Base-by-base conservation (phyloP, 73 alveolate species). In the Effrenium voratum region DNA sequence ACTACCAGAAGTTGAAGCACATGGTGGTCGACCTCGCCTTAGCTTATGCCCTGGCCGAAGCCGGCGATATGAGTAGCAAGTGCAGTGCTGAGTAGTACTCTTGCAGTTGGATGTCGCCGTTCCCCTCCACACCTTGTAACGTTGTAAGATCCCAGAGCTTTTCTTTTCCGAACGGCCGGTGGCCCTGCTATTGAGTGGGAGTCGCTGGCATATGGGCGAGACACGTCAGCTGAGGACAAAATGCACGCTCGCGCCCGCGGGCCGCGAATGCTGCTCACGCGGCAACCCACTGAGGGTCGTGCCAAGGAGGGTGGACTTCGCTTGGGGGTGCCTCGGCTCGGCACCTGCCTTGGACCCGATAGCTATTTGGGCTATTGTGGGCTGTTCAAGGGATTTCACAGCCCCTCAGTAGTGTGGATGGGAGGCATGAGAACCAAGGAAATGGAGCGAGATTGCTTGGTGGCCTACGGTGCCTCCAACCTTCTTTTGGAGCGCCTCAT, bases 221-320 rank as follows among this genome's bases (percentile, higher is more conserved):
- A n/a, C n/a, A n/a, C n/a, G n/a, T n/a, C n/a, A n/a, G n/a, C n/a
- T n/a, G 95, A 99, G 84, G 99, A 99, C 99, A 99, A 99, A 99
- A 99, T 99, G 99, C 99, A 99, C 99, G 99, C 99, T 38, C 99
- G 99, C 95, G 99, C 99, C 13, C 95, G 99, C 73, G 99, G 99
- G 41, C 99, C 99, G 5, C 99, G 99, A 93, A 98, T 99, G 44
- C 99, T 99, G 24, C 99, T 99, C 10, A 99, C 99, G 0, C 99
- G 99, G 91, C 99, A 99, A 94, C 99, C 99, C 19, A 99, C 99
- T 52, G 99, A 99, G 99, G 99, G 99, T 70, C 84, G 99, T n/a
- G 93, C 99, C 41, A 93, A 93, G 36, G 99, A 93, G 41, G 93
- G 99, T 19, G 94, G 99, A 19, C 43, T 90, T 70, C 97, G 97